Conservation (phyloP, 768 basidiomycete species). For the Pleurotus tuoliensis region DNA sequence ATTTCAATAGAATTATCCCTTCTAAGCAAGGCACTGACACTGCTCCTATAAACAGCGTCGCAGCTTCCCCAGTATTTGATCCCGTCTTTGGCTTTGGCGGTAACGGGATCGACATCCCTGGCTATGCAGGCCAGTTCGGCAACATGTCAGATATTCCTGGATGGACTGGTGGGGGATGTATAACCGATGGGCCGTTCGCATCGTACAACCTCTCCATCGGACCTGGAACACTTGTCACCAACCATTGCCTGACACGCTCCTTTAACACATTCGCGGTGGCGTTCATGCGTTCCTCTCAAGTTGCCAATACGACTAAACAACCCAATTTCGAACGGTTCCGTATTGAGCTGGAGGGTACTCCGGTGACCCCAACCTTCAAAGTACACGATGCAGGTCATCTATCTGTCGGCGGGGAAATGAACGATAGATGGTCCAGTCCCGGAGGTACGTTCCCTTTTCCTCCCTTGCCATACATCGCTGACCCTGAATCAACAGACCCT, state of each 20-base stretch:
- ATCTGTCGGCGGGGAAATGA: slow-evolving; percentile 30
- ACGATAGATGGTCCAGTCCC: slow-evolving; percentile 32
- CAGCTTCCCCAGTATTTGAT: slow-evolving; percentile 30
- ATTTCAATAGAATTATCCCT: no score
- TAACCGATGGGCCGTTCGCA: slow-evolving; percentile 31
- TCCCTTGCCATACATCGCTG: background rate
- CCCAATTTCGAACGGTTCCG: slow-evolving; percentile 30
- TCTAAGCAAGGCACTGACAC: no score
- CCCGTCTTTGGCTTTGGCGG: slow-evolving; percentile 33
- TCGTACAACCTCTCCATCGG: slow-evolving; percentile 29
- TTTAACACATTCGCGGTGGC: slow-evolving; percentile 19
- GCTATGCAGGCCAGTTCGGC: slow-evolving; percentile 14
- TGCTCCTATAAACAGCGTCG: slow-evolving; percentile 18
- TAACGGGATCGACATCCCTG: slow-evolving; percentile 25
- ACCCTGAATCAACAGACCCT: slow-evolving; percentile 23
- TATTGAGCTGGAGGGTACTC: slow-evolving; percentile 30
- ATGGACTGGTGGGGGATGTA: slow-evolving; percentile 18
- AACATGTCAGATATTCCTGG: slow-evolving; percentile 8
- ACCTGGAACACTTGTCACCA: slow-evolving; percentile 26
- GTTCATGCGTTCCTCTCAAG: slow-evolving; percentile 16
- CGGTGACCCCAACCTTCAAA: slow-evolving; percentile 20
- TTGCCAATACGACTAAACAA: slow-evolving; percentile 19
- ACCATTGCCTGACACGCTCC: slow-evolving; percentile 30
- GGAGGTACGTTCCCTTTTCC: slow-evolving; percentile 24
- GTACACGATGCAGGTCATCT: slow-evolving; percentile 33